Conservation (phyloP, 148 eudicot species). For the Cornus kousa region DNA sequence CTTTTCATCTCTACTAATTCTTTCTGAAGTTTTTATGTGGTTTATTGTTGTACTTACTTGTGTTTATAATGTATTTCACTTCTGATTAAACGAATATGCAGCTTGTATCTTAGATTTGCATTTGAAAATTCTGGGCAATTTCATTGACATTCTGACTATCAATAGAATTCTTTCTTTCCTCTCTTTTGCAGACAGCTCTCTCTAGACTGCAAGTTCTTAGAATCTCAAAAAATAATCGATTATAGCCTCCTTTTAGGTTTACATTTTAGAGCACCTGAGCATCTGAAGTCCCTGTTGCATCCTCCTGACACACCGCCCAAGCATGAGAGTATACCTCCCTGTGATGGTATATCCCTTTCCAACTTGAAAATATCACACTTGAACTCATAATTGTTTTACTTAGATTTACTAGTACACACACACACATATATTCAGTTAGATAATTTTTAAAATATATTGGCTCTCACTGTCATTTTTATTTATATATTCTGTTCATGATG, state of each 20-base stretch:
- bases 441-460: neutral
- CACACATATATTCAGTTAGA: neutral
- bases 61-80: neutral
- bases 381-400: constrained; percentile 1
- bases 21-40: neutral
- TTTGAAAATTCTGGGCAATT: neutral
- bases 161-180: neutral
- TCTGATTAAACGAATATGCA: neutral
- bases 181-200: constrained; percentile 66
- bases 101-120: neutral
- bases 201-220: constrained; percentile 73
- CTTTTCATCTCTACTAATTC: neutral
- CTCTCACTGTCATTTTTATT: neutral
- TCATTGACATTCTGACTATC: neutral
- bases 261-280: constrained; percentile 94
- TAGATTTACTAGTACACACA: neutral
- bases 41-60: neutral
- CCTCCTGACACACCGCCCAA: constrained; percentile 38
- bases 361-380: constrained; percentile 1
- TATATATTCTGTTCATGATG: neutral
- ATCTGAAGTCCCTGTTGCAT: constrained; percentile 60
- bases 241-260: constrained; percentile 85
- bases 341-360: constrained; percentile 35
- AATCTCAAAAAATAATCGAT: constrained; percentile 80
- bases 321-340: constrained; percentile 30